Conservation (phyloP, 1,284 basidiomycete species). For the Pseudozyma pruni region DNA sequence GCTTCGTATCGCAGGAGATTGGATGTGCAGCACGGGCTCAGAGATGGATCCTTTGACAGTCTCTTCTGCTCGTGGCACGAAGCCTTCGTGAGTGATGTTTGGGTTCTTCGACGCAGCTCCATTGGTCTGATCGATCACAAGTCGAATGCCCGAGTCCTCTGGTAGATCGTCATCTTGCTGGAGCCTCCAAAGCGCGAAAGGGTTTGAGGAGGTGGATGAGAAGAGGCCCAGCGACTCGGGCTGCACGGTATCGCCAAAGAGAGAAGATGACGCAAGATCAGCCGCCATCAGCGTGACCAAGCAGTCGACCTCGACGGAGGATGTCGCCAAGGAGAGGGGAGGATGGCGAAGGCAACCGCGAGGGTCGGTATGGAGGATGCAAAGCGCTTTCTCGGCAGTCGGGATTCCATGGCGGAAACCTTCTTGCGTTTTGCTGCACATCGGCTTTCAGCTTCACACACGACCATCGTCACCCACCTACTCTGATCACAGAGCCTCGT, state of each 20-base stretch:
- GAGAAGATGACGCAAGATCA: slow-evolving; percentile 2
- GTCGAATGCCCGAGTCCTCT: slow-evolving; percentile 76
- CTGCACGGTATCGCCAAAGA: slow-evolving; percentile 73
- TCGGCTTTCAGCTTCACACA: too few species aligned
- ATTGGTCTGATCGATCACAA: slow-evolving; percentile 76
- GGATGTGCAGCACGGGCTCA: slow-evolving; percentile 80
- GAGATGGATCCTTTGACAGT: slow-evolving; percentile 62
- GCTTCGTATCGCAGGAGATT: slow-evolving; percentile 77
- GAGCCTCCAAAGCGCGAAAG: slow-evolving; percentile 74
- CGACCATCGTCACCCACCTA: too few species aligned
- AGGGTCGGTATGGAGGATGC: too few species aligned
- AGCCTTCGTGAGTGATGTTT: background rate
- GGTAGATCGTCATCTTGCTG: slow-evolving; percentile 73
- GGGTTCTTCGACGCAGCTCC: slow-evolving; percentile 63
- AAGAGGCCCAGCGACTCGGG: slow-evolving; percentile 79
- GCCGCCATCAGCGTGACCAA: slow-evolving; percentile 6
- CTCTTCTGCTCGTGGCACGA: slow-evolving; percentile 10
- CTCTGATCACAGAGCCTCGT: too few species aligned
- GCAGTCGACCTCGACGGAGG: background rate
- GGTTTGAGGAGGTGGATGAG: slow-evolving; percentile 77
- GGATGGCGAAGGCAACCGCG: too few species aligned
- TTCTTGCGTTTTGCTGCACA: too few species aligned
- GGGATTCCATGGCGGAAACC: too few species aligned
- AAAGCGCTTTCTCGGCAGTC: too few species aligned
- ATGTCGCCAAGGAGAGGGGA: background rate